Base-by-base conservation (phyloP, 139 green algal genomes). In the Zygnema cylindricum region DNA sequence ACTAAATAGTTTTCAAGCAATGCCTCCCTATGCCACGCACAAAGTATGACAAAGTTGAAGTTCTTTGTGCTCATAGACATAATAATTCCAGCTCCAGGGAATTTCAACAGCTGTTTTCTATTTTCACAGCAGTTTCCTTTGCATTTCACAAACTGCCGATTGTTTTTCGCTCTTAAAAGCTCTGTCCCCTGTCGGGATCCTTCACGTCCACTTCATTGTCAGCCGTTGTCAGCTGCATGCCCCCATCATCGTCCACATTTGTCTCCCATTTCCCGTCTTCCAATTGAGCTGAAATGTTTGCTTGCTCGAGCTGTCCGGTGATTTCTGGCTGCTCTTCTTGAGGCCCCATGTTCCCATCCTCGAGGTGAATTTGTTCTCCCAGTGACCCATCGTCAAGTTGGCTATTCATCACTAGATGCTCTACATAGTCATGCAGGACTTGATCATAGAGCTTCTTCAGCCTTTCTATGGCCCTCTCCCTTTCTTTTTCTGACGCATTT, bases 361-460 rank as follows among this genome's bases (percentile, higher is more conserved):
- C 49, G 49, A 63, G 49, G 49, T 63, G 49, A 16, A 63, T 63
- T 16, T 63, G 49, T 16, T 63, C 49, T 16, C 49, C 49, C 49
- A 63, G 49, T 7, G 49, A 63, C 7, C 49, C 49, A 7, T 63
- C 49, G 49, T 79, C 78, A 39, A 86, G 76, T 38, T 39, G 39
- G 41, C 36, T 25, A 23, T 33, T 69, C 1, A 69, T 38, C 57
- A 87, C 42, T 38, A 87, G 42, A 1, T 79, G 57, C 30, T 87
- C 81, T 30, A 88, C 69, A 40, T 88, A 88, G 36, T 88, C 83
- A 25, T 39, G 42, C 38, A 88, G 35, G 33, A 88, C 83, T 36
- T 88, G 83, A 30, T 88, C 83, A 25, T 88, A 88, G 22, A 88
- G 69, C 69, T 85, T 85, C 32, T 63, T 54, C 83, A 88, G 69